These are phyloP conservation scores for Leptographium wingfieldii DNA, from an alignment of 2,329 filamentous ascomycete species.

Conservation along the genomic window DNA sequence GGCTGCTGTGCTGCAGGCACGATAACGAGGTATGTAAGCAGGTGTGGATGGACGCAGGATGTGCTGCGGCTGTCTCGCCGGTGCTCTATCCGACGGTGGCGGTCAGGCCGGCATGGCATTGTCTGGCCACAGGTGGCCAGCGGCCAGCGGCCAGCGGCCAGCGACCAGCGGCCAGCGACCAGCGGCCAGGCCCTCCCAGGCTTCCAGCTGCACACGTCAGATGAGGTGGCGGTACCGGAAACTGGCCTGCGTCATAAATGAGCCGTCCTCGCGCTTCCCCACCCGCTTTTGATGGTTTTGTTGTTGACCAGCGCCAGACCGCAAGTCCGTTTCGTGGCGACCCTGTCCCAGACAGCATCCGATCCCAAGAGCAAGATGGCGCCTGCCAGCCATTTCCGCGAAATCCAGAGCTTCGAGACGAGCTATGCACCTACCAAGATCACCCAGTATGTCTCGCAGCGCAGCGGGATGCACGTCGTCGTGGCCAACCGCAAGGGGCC, in stretches of 20 bases:
- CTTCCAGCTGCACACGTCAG: neutral
- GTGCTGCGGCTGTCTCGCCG: too few relatives aligned
- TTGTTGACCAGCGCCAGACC: neutral
- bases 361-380: conserved; percentile 33
- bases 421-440: conserved; percentile 83
- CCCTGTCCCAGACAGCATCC: neutral
- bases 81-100: neutral
- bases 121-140: too few relatives aligned
- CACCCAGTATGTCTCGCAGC: conserved; percentile 89
- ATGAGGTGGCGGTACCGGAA: neutral
- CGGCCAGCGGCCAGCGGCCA: too few relatives aligned
- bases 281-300: neutral
- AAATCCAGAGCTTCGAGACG: conserved; percentile 71
- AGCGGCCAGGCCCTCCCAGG: neutral
- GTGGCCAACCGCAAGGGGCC: conserved; percentile 87
- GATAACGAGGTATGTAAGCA: neutral
- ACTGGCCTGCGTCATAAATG: neutral
- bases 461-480: conserved; percentile 88
- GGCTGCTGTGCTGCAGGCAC: neutral
- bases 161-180: too few relatives aligned
- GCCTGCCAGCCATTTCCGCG: conserved; percentile 53
- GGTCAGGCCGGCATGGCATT: neutral
- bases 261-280: neutral
- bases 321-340: neutral
- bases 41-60: too few relatives aligned